Base-by-base conservation (phyloP, 1,139 yeast genomes). In the Candida anutae region DNA sequence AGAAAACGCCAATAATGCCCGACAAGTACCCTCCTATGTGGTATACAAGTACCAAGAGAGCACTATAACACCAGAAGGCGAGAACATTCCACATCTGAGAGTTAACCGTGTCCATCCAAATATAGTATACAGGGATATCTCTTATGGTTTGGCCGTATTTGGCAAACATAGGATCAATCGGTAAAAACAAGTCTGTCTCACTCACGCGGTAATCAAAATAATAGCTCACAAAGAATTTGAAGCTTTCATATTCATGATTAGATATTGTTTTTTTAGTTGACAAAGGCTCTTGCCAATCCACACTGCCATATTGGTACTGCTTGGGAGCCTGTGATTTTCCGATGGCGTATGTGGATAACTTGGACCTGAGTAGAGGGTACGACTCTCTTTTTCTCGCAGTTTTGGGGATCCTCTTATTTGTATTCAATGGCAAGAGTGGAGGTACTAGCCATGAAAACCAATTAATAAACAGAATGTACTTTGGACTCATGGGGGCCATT, bases 401-500 rank as follows among this genome's bases (percentile, higher is more conserved):
- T 11, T 23, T 27, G 9, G 15, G 23, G n/a, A 15, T 19, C 6
- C 12, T 18, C 13, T 20, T 14, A n/a, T 19, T 11, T n/a, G 26
- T 12, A 12, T 28, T 22, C 10, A 39, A 19, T 4, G 50, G 46
- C 23, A 44, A 33, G 17, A 44, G 37, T 20, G 46, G 45, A n/a
- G 55, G 54, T n/a, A 38, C 22, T 14, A 50, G 30, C 55, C 55
- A 50, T 3, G 43, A 34, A 28, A 47, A 45, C 48, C 48, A 42
- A 26, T 47, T 42, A 14, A 47, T 22, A 15, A 38, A 28, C 10
- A 32, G n/a, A n/a, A n/a, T n/a, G n/a, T n/a, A n/a, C n/a, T n/a
- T n/a, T n/a, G n/a, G n/a, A n/a, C n/a, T n/a, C n/a, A n/a, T n/a
- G n/a, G n/a, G n/a, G n/a, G n/a, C n/a, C n/a, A n/a, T n/a, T n/a